Evolutionary conservation across 768 basidiomycete genomes (phyloP), one percentile per base, ranked within the genome.

Genomic region (Russula dissimulans): DNA sequence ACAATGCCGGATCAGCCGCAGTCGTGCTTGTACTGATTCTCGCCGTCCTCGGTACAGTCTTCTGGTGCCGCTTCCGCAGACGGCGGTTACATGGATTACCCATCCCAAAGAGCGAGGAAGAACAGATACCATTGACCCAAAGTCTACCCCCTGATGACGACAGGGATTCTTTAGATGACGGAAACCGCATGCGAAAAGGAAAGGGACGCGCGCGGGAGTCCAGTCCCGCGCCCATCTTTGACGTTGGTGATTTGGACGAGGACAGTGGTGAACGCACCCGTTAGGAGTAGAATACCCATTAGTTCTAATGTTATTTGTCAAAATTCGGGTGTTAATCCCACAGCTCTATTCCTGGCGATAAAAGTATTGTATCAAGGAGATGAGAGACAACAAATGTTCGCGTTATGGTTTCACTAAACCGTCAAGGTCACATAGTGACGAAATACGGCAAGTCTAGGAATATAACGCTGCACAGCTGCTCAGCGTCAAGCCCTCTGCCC

Each of bases 1-100:
- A 95, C 71, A 95, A 95, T 61, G 88, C 91, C 38, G 92, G 91
- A 11, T 93, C 92, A 0, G 89, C 87, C 1, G 85, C 87, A 3
- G 75, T 94, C n/a, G 84, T 95, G 26, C 78, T 97, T 43, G 69
- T 95, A 3, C 72, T 97, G 56, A 79, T 95, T 59, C 76, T 82
- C 39, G 68, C 82, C 18, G 78, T 78, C 15, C 81, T 94, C 54
- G 90, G 84, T 0, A 72, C 80, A 10, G 91, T 89, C 72, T 76
- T 95, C 57, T 97, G 88, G 85, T 90, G 82, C 73, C 85, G 91
- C 43, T 67, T 79, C 17, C 78, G 86, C 44, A 73, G 75, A 41
- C 60, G 67, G 57, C 72, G 79, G 60, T 73, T 47, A 65, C 69
- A 72, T 56, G 75, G 73, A 54, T 72, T 81, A 50, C 76, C 75